Evolutionary conservation across 1,284 basidiomycete genomes (phyloP).

Genomic region (Coniferiporia weirii): DNA sequence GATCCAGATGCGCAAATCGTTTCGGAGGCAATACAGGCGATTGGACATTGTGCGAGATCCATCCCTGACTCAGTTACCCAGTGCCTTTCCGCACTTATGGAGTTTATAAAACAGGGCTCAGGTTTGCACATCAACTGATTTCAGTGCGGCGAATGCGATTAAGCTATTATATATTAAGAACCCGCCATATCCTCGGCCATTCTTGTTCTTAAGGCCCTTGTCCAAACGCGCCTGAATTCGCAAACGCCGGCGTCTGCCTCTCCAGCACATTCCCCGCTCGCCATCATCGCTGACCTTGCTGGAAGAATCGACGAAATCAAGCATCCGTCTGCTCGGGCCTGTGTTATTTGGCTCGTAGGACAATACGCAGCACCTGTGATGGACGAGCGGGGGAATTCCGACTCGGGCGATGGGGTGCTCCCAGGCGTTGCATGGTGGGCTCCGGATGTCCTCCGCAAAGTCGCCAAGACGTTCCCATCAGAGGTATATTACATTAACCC

Average conservation of each 20-base stretch:
- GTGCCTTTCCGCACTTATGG: constrained; percentile 71
- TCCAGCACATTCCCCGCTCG: constrained; percentile 46
- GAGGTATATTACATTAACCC: constrained; percentile 45
- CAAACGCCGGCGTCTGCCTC: constrained; percentile 24
- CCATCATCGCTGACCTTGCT: constrained; percentile 73
- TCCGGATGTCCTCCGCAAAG: constrained; percentile 78
- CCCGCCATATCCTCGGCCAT: constrained; percentile 71
- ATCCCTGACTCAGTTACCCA: constrained; percentile 65
- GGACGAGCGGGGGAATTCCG: constrained; percentile 23
- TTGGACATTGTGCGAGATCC: constrained; percentile 68
- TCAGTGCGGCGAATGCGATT: background rate
- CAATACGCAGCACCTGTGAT: constrained; percentile 58
- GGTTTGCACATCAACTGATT: constrained; percentile 18
- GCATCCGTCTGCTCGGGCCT: constrained; percentile 76
- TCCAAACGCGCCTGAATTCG: constrained; percentile 55
- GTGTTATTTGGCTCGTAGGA: constrained; percentile 86
- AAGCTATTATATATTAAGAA: constrained; percentile 33
- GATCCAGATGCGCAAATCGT: constrained; percentile 69
- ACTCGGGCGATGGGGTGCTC: constrained; percentile 23
- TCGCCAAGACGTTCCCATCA: constrained; percentile 63
- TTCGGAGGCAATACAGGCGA: constrained; percentile 65
- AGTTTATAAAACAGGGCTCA: constrained; percentile 70
- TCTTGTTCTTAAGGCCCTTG: constrained; percentile 77
- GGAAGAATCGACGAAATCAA: constrained; percentile 71
- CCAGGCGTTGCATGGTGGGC: constrained; percentile 65